phyloP scores from a whole-genome alignment of 2,329 filamentous ascomycete genomes.

The Sarocladiaceae sp. region DNA sequence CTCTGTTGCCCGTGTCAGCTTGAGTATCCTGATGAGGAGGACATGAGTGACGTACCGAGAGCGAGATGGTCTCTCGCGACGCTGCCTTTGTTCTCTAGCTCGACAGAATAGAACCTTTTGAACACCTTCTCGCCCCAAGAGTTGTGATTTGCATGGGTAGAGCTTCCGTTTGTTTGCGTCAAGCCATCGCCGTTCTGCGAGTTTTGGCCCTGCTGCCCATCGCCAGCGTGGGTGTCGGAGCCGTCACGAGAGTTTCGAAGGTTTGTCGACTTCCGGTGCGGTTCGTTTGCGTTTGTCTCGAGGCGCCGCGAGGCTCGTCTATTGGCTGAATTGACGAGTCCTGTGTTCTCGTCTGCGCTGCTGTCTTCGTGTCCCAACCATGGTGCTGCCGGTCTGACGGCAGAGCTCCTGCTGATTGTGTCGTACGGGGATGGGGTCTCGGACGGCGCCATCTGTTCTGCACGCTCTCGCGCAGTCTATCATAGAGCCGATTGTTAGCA shows the following conservation, averaged over 20 bases:
- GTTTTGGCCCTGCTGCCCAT: slow-evolving; percentile 6
- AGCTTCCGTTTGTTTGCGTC: slow-evolving; percentile 6
- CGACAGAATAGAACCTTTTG: slow-evolving; percentile 52
- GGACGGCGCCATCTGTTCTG: slow-evolving; percentile 30
- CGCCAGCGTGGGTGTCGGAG: not conserved
- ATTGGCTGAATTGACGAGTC: not conserved
- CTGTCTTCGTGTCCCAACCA: not conserved
- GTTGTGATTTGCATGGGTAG: slow-evolving; percentile 16
- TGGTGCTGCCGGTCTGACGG: not conserved
- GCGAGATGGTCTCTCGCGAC: slow-evolving; percentile 79
- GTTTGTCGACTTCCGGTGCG: slow-evolving; percentile 1
- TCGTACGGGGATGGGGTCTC: slow-evolving; percentile 12
- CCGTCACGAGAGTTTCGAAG: not conserved
- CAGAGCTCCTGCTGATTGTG: slow-evolving; percentile 11
- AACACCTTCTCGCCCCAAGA: slow-evolving; percentile 47
- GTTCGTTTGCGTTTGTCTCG: not conserved
- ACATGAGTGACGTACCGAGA: slow-evolving; percentile 48
- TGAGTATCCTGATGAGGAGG: not conserved
- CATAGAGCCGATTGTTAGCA: not conserved
- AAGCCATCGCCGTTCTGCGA: not conserved
- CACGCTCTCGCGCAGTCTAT: slow-evolving; percentile 37
- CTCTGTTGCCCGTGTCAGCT: slow-evolving; percentile 40
- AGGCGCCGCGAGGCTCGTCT: not conserved
- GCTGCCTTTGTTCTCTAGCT: slow-evolving; percentile 80
- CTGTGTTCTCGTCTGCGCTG: slow-evolving; percentile 33